Conservation (phyloP, 768 basidiomycete species). For the Tephrocybe sp. region DNA sequence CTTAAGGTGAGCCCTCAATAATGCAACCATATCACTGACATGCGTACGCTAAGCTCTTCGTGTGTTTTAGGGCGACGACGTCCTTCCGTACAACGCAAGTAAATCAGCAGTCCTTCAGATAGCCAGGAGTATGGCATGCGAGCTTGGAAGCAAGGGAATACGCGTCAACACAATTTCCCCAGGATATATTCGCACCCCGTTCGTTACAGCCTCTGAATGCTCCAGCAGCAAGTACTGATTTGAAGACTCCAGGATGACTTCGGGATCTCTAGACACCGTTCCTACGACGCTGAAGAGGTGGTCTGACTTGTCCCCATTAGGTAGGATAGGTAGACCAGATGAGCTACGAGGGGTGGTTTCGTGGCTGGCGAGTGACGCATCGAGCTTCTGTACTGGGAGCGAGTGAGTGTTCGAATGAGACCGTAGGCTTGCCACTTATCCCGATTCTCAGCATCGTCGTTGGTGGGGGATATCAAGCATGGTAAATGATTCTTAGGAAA, state of each 20-base stretch:
- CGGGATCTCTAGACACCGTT: conserved; percentile 58
- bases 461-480: conserved; percentile 59
- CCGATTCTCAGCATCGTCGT: conserved; percentile 62
- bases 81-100: conserved; percentile 73
- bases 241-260: conserved; percentile 65
- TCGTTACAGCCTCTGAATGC: conserved; percentile 11
- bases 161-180: conserved; percentile 78
- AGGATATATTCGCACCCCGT: conserved; percentile 71
- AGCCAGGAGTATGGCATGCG: conserved; percentile 78
- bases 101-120: conserved; percentile 78
- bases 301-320: conserved; percentile 65
- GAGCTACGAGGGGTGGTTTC: conserved; percentile 68
- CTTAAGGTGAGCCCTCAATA: conserved; percentile 12
- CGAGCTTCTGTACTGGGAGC: conserved; percentile 77
- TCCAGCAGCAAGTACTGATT: not conserved
- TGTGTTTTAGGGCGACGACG: too few relatives aligned
- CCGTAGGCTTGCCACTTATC: too few relatives aligned
- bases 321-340: conserved; percentile 66
- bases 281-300: conserved; percentile 61
- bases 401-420: conserved; percentile 55
- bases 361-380: conserved; percentile 75
- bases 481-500: conserved; percentile 32
- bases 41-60: too few relatives aligned
- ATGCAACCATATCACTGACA: too few relatives aligned
- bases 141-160: conserved; percentile 62